Conservation (phyloP, 2,329 filamentous ascomycete genomes). For the Fusarium metavorans region DNA sequence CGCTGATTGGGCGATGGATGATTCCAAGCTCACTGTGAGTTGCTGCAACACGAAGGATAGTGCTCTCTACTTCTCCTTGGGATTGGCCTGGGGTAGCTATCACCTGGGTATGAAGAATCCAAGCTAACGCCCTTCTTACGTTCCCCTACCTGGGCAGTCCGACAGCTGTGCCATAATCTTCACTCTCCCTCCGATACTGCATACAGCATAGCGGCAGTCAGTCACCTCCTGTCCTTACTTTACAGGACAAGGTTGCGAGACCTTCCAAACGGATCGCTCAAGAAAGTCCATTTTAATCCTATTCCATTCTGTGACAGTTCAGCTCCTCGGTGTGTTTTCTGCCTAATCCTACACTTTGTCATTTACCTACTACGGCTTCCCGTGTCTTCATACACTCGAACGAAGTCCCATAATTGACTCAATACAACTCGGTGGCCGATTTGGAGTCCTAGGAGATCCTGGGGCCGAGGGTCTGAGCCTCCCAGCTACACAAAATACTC, state of each 20-base stretch:
- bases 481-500: conserved; percentile 8
- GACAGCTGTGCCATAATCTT: background rate
- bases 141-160: background rate
- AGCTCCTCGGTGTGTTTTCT: background rate
- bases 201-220: background rate
- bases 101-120: background rate
- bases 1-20: too few species aligned
- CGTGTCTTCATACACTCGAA: background rate
- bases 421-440: conserved; percentile 26
- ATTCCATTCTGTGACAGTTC: background rate
- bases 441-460: background rate
- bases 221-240: background rate
- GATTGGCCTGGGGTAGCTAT: background rate
- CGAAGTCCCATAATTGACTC: conserved; percentile 11
- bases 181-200: background rate
- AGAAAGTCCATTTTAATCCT: background rate
- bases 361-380: background rate
- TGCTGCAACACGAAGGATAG: background rate
- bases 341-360: background rate
- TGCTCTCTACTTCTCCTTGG: background rate
- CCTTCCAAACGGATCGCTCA: background rate
- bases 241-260: background rate
- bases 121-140: background rate
- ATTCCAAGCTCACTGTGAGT: too few species aligned
- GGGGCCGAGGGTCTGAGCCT: background rate